Conservation (phyloP, 306 rosid genomes). For the Sesbania bispinosa region DNA sequence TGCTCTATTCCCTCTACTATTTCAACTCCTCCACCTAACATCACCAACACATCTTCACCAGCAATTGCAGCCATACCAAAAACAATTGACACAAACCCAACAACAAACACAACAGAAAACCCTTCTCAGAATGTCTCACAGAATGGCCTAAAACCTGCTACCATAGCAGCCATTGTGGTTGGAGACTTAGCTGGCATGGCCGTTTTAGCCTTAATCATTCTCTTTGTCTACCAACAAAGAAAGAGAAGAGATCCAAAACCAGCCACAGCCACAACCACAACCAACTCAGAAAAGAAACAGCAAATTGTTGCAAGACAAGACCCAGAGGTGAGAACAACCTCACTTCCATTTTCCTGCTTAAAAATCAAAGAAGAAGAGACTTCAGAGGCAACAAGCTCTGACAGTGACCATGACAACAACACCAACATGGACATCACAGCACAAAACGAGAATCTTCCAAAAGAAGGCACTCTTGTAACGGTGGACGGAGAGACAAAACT, state of each 20-base stretch:
- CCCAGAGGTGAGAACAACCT: slow-evolving; percentile 14
- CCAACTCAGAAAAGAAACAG: slow-evolving; percentile 19
- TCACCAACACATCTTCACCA: slow-evolving; percentile 53
- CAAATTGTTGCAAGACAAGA: slow-evolving; percentile 22
- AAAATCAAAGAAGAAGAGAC: slow-evolving; percentile 56
- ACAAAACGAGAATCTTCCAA: slow-evolving; percentile 13
- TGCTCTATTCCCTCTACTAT: slow-evolving; percentile 72
- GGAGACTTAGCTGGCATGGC: slow-evolving; percentile 74
- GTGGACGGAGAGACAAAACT: slow-evolving; percentile 65
- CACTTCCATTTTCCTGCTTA: slow-evolving; percentile 56
- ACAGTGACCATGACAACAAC: slow-evolving; percentile 50
- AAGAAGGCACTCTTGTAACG: slow-evolving; percentile 50
- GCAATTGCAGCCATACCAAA: slow-evolving; percentile 93
- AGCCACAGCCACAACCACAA: not conserved
- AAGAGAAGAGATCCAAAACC: slow-evolving; percentile 32
- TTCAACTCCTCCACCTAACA: slow-evolving; percentile 59
- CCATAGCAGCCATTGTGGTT: slow-evolving; percentile 67
- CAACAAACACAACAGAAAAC: slow-evolving; percentile 25
- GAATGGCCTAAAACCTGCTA: slow-evolving; percentile 58
- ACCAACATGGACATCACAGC: not conserved
- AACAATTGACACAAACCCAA: slow-evolving; percentile 49
- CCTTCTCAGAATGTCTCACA: slow-evolving; percentile 31
- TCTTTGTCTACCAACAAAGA: slow-evolving; percentile 60
- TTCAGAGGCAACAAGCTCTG: slow-evolving; percentile 76
- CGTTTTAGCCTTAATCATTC: slow-evolving; percentile 43